These are phyloP conservation scores for Salix viminalis DNA, from an alignment of 345 rosid genomes.

Conservation along the genomic window DNA sequence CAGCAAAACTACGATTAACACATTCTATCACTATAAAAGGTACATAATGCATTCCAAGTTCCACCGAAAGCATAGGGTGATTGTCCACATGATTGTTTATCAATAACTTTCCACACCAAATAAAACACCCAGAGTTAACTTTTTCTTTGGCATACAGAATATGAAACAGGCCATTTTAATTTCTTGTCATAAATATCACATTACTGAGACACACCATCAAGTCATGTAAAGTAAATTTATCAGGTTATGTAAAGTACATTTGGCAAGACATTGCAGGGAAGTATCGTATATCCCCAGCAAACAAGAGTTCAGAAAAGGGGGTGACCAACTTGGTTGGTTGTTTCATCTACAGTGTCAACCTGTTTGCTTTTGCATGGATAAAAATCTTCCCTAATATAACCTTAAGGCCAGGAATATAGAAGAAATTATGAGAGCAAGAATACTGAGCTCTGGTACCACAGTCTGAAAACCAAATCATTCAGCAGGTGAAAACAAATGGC, in stretches of 20 bases:
- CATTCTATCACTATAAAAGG: neutral
- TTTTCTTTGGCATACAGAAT: neutral
- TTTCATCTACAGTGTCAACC: too few species aligned
- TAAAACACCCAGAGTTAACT: neutral
- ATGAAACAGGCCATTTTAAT: neutral
- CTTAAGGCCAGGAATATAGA: too few species aligned
- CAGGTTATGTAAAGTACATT: neutral
- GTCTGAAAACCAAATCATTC: neutral
- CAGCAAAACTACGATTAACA: neutral
- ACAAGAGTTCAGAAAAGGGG: too few species aligned
- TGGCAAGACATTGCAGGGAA: neutral
- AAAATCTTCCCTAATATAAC: too few species aligned
- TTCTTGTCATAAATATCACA: neutral
- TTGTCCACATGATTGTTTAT: neutral
- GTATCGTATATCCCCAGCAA: too few species aligned
- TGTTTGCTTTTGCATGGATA: too few species aligned
- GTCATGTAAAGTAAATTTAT: neutral
- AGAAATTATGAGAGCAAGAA: too few species aligned
- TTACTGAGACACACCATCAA: neutral
- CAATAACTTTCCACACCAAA: neutral
- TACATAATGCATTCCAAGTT: neutral
- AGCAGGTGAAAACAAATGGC: neutral
- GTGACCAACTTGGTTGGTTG: too few species aligned
- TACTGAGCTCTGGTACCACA: neutral
- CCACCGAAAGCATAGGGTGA: neutral